Conservation (phyloP, 2,329 filamentous ascomycete species). For the Graphium sp. region DNA sequence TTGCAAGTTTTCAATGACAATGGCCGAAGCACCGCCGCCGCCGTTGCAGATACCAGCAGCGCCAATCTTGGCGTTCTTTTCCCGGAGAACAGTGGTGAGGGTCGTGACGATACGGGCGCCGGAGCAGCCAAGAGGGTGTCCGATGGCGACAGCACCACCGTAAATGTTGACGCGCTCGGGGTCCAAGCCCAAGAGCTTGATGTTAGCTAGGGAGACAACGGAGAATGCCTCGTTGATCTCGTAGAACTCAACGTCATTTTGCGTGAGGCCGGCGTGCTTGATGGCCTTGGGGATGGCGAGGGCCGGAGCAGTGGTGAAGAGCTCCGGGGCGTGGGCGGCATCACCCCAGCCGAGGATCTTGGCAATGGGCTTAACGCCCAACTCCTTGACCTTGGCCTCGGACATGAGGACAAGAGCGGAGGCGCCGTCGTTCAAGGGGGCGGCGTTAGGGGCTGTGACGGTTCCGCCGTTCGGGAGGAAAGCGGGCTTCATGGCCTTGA, state of each 20-base stretch:
- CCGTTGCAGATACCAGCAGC: conserved; percentile 96
- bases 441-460: conserved; percentile 91
- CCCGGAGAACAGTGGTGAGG: conserved; percentile 69
- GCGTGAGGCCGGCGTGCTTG: conserved; percentile 74
- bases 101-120: conserved; percentile 90
- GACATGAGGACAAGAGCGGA: conserved; percentile 86
- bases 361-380: conserved; percentile 78
- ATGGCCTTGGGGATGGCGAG: conserved; percentile 95
- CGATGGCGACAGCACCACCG: conserved; percentile 88
- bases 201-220: conserved; percentile 88
- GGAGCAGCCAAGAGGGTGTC: conserved; percentile 85
- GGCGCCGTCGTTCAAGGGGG: conserved; percentile 88
- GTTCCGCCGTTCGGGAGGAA: conserved; percentile 71
- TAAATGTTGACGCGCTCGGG: conserved; percentile 88
- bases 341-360: conserved; percentile 98
- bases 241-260: conserved; percentile 72
- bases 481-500: conserved; percentile 69
- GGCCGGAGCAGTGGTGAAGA: conserved; percentile 88
- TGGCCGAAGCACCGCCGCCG: conserved; percentile 82
- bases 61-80: conserved; percentile 88
- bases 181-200: conserved; percentile 70
- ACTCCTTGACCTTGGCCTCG: conserved; percentile 83
- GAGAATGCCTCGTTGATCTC: conserved; percentile 99
- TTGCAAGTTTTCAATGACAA: conserved; percentile 69
- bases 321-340: conserved; percentile 76